Conservation (phyloP, 2,329 filamentous ascomycete species). For the Fusarium cicatricum region DNA sequence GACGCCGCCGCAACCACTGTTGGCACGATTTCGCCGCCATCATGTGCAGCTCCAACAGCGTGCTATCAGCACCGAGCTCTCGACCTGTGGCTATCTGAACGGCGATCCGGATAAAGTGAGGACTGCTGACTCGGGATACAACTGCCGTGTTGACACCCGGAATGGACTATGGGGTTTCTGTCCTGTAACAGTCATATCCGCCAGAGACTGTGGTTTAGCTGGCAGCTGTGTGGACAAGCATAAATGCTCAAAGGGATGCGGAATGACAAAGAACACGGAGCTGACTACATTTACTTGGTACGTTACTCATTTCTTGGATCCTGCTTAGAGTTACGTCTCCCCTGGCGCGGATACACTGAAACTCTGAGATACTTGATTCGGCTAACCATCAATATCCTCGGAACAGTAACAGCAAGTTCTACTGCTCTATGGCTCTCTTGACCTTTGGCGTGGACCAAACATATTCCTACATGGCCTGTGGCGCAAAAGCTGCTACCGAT, state of each 20-base stretch:
- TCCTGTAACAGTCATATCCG: slow-evolving; percentile 46
- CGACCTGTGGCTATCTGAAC: slow-evolving; percentile 45
- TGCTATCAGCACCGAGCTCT: slow-evolving; percentile 32
- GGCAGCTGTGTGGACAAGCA: slow-evolving; percentile 47
- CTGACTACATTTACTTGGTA: slow-evolving; percentile 51
- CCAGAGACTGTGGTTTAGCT: slow-evolving; percentile 50
- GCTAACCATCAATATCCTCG: background rate
- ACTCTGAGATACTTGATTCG: background rate
- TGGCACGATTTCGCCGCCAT: too few species aligned
- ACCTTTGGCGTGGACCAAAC: slow-evolving; percentile 44
- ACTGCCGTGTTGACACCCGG: slow-evolving; percentile 48
- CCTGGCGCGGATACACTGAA: too few species aligned
- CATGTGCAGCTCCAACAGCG: background rate
- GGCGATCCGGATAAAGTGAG: slow-evolving; percentile 43
- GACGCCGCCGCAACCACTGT: background rate
- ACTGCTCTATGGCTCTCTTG: slow-evolving; percentile 48
- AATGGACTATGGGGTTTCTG: slow-evolving; percentile 52
- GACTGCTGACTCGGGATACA: slow-evolving; percentile 46
- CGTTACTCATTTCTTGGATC: background rate
- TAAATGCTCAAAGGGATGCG: slow-evolving; percentile 47
- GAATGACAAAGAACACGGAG: slow-evolving; percentile 24
- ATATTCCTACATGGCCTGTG: slow-evolving; percentile 50
- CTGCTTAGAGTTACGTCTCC: too few species aligned
- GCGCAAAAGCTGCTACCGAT: slow-evolving; percentile 36
- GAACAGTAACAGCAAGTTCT: background rate